phyloP scores from a whole-genome alignment of 2,329 filamentous ascomycete species.

The Coniochaeta sp. region DNA sequence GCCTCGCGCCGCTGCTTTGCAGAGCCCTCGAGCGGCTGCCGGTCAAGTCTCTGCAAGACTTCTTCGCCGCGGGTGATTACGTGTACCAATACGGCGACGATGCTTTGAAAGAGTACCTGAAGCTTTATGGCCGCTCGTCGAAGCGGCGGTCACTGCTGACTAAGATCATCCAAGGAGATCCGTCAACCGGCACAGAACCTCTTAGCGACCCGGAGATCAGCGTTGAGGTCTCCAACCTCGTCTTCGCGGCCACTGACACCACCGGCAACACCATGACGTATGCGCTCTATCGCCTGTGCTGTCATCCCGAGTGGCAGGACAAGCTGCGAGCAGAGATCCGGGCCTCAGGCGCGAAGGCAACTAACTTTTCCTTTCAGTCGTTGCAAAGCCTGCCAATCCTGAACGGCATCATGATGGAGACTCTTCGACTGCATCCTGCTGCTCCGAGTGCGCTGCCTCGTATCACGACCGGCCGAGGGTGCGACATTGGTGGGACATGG shows the following conservation, averaged over 20 bases:
- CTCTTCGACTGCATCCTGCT: slow-evolving; percentile 7
- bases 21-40: slow-evolving; percentile 4
- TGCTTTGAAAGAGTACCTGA: slow-evolving; percentile 9
- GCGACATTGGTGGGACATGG: neutral
- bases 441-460: slow-evolving; percentile 6
- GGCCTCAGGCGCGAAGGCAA: neutral
- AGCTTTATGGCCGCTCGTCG: slow-evolving; percentile 5
- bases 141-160: slow-evolving; percentile 6
- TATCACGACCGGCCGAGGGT: neutral
- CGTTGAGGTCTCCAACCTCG: slow-evolving; percentile 10
- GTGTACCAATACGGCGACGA: slow-evolving; percentile 10
- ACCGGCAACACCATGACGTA: slow-evolving; percentile 11
- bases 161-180: slow-evolving; percentile 8
- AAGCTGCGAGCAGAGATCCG: slow-evolving; percentile 8
- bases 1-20: slow-evolving; percentile 3
- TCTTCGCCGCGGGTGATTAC: slow-evolving; percentile 7
- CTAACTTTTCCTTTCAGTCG: neutral
- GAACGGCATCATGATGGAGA: slow-evolving; percentile 8
- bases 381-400: slow-evolving; percentile 7
- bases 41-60: slow-evolving; percentile 5
- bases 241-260: slow-evolving; percentile 10
- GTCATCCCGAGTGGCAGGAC: slow-evolving; percentile 9
- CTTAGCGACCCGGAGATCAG: slow-evolving; percentile 8
- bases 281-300: slow-evolving; percentile 7
- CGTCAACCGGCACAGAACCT: slow-evolving; percentile 4